Conservation (phyloP, 495 filamentous ascomycete species). For the Neurospora sp. region DNA sequence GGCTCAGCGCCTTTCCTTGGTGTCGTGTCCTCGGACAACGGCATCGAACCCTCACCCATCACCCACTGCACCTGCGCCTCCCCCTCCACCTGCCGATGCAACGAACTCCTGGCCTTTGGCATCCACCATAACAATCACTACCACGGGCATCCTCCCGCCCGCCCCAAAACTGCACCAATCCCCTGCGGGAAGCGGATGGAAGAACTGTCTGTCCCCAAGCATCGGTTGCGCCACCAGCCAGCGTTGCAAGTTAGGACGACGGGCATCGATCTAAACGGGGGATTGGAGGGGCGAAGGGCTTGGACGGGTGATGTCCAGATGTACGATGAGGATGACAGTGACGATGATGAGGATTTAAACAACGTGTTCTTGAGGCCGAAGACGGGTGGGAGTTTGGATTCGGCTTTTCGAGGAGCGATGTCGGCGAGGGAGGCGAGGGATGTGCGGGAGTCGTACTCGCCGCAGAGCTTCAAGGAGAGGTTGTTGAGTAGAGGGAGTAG, state of each 20-base stretch:
- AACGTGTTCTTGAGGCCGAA: not conserved
- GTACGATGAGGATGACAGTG: not conserved
- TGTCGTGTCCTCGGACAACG: not conserved
- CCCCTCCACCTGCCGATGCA: not conserved
- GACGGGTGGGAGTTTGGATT: not conserved
- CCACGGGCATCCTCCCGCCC: not conserved
- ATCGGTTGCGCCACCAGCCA: conserved; percentile 2
- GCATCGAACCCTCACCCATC: not conserved
- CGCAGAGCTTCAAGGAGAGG: conserved; percentile 19
- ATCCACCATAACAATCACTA: not conserved
- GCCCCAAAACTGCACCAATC: not conserved
- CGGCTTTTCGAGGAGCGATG: not conserved
- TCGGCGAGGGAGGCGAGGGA: not conserved
- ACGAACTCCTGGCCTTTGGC: not conserved
- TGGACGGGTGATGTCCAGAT: not conserved
- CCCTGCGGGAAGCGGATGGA: not conserved
- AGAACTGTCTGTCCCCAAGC: not conserved
- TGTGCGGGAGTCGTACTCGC: conserved; percentile 10
- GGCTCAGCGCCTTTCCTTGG: not conserved
- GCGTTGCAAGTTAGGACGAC: conserved; percentile 7
- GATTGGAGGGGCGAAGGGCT: not conserved
- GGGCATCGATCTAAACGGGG: not conserved
- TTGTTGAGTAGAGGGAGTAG: conserved; percentile 5
- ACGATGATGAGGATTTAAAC: not conserved
- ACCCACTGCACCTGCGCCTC: conserved; percentile 1